A percentile compares a stretch with the other conserved stretches of the same genome.
phyloP scores from a whole-genome alignment of 1,284 basidiomycete species.

The Cutaneotrichosporon sp. region DNA sequence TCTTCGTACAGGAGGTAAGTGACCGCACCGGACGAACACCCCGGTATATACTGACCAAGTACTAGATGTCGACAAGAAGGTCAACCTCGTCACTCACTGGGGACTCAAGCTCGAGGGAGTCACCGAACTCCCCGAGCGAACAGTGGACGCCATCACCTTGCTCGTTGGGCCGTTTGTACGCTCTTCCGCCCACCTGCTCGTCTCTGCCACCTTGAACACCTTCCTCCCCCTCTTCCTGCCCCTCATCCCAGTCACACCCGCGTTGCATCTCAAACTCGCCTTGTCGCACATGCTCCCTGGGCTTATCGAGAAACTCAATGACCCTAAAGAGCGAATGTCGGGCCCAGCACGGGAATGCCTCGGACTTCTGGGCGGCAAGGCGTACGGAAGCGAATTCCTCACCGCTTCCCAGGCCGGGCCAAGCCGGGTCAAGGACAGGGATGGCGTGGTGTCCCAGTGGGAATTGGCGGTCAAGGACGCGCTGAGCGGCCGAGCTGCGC shows the following conservation, averaged over 20 bases:
- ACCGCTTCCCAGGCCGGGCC: constrained; percentile 23
- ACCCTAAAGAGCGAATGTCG: constrained; percentile 48
- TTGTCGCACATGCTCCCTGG: constrained; percentile 39
- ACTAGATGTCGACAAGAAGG: constrained; percentile 48
- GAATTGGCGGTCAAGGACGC: constrained; percentile 71
- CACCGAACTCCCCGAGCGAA: constrained; percentile 33
- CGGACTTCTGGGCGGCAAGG: constrained; percentile 33
- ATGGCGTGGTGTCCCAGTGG: constrained; percentile 71
- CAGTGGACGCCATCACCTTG: constrained; percentile 45
- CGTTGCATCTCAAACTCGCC: constrained; percentile 32
- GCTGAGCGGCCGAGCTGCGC: constrained; percentile 74
- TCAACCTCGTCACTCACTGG: constrained; percentile 49
- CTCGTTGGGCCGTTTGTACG: constrained; percentile 39
- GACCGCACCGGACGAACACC: not conserved
- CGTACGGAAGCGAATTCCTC: constrained; percentile 23
- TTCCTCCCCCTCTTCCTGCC: constrained; percentile 48
- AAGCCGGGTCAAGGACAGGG: constrained; percentile 66
- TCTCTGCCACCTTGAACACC: constrained; percentile 37
- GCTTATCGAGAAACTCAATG: constrained; percentile 47
- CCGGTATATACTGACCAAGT: not conserved
- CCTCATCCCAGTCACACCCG: constrained; percentile 28
- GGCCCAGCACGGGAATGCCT: constrained; percentile 36
- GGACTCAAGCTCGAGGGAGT: constrained; percentile 44
- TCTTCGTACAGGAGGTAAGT: constrained; percentile 42
- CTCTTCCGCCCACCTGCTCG: constrained; percentile 42